A percentile compares a stretch with the other conserved stretches of the same genome.
Evolutionary conservation across 139 green algal species (phyloP).

Genomic region (Auxenochlorella pyrenoidosa): DNA sequence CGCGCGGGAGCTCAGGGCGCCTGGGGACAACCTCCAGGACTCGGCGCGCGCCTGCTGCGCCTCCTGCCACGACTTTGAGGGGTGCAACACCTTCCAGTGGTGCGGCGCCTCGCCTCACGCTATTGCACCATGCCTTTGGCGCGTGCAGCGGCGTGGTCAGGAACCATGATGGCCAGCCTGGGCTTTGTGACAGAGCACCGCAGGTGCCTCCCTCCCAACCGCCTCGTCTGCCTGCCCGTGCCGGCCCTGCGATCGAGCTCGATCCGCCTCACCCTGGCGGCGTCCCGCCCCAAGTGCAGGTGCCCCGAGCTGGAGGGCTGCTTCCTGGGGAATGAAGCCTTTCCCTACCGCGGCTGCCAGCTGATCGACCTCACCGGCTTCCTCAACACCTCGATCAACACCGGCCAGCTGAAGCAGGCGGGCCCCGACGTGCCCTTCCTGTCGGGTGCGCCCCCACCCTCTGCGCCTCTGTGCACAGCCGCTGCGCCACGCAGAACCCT

Average conservation of each 20-base stretch:
- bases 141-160: too few species aligned
- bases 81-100: conserved; percentile 33
- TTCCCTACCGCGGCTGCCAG: conserved; percentile 51
- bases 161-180: too few species aligned
- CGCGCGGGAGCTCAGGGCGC: neutral
- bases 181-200: too few species aligned
- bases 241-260: too few species aligned
- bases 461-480: neutral
- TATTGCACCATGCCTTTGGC: too few species aligned
- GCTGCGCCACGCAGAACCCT: neutral
- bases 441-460: neutral
- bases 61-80: conserved; percentile 24
- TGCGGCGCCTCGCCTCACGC: neutral
- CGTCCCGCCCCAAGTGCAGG: neutral
- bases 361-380: conserved; percentile 39
- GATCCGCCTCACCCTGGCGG: neutral
- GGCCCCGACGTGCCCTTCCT: conserved; percentile 32
- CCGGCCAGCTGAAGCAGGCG: neutral
- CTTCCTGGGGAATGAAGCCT: neutral
- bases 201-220: too few species aligned
- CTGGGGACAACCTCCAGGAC: conserved; percentile 8
- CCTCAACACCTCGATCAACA: conserved; percentile 20
- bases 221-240: too few species aligned
- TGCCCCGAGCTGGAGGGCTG: conserved; percentile 35
- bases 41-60: conserved; percentile 37